Conservation (phyloP, 768 basidiomycete species). For the Dentipellis sp. region DNA sequence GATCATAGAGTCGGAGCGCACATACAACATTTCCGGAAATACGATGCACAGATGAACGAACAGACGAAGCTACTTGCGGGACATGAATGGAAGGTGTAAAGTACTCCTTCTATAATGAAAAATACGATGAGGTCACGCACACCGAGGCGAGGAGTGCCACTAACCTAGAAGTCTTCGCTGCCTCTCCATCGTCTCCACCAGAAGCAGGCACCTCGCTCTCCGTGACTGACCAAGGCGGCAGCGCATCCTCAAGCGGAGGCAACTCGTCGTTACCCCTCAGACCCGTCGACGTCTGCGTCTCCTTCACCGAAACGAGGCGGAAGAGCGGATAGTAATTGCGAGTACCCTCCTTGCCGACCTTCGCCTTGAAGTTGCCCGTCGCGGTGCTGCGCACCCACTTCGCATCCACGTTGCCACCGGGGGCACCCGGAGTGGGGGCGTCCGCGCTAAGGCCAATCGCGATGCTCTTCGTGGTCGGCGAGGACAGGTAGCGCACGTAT, state of each 20-base stretch:
- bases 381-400: not conserved
- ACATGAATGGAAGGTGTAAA: too few relatives aligned
- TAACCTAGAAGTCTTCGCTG: too few relatives aligned
- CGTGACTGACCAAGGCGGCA: conserved; percentile 6
- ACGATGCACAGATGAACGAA: too few relatives aligned
- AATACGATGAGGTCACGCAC: too few relatives aligned
- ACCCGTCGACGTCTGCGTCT: not conserved
- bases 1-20: too few relatives aligned
- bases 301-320: not conserved
- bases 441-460: conserved; percentile 20
- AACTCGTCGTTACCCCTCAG: conserved; percentile 17
- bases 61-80: too few relatives aligned
- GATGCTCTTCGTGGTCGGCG: conserved; percentile 12
- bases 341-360: not conserved
- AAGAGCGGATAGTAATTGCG: not conserved
- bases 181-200: too few relatives aligned
- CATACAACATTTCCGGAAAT: too few relatives aligned
- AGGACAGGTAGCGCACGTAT: conserved; percentile 22
- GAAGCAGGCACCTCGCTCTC: too few relatives aligned
- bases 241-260: conserved; percentile 7
- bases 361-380: not conserved
- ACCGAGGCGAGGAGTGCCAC: too few relatives aligned
- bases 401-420: not conserved
- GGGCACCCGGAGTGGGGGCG: not conserved
- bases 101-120: too few relatives aligned